phyloP scores from a whole-genome alignment of 1,139 yeast species.

The Hansenula lynferdii region DNA sequence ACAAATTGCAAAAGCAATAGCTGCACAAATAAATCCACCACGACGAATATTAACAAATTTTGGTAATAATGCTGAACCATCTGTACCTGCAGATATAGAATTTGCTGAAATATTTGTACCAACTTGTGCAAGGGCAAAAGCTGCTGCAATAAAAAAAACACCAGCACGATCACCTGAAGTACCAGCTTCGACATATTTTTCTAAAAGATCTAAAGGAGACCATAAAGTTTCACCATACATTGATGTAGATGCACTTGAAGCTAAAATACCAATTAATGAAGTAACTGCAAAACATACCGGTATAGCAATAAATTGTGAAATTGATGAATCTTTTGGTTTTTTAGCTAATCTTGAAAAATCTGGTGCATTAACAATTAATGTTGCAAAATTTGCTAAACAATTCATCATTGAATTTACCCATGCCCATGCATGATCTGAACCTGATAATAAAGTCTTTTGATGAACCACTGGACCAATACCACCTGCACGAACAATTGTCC shows the following conservation, averaged over 20 bases:
- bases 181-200: slow-evolving; percentile 55
- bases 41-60: slow-evolving; percentile 75
- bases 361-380: slow-evolving; percentile 82
- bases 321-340: slow-evolving; percentile 40
- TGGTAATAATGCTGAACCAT: slow-evolving; percentile 80
- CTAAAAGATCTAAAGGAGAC: slow-evolving; percentile 81
- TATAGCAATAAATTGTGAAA: slow-evolving; percentile 58
- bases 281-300: slow-evolving; percentile 79
- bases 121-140: slow-evolving; percentile 79
- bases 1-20: slow-evolving; percentile 70
- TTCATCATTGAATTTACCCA: slow-evolving; percentile 74
- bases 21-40: slow-evolving; percentile 77
- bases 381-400: slow-evolving; percentile 80
- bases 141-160: slow-evolving; percentile 72
- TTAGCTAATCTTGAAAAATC: slow-evolving; percentile 85
- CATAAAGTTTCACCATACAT: slow-evolving; percentile 71
- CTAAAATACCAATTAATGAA: slow-evolving; percentile 80
- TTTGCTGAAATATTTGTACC: slow-evolving; percentile 94
- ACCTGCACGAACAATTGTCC: slow-evolving; percentile 68
- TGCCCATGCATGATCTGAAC: slow-evolving; percentile 74
- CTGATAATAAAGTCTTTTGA: slow-evolving; percentile 43
- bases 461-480: slow-evolving; percentile 69
- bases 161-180: slow-evolving; percentile 80
- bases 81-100: slow-evolving; percentile 87
- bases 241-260: slow-evolving; percentile 72